Base-by-base conservation (phyloP, 805 yeast species). In the Starmerella khaoyaiensis region DNA sequence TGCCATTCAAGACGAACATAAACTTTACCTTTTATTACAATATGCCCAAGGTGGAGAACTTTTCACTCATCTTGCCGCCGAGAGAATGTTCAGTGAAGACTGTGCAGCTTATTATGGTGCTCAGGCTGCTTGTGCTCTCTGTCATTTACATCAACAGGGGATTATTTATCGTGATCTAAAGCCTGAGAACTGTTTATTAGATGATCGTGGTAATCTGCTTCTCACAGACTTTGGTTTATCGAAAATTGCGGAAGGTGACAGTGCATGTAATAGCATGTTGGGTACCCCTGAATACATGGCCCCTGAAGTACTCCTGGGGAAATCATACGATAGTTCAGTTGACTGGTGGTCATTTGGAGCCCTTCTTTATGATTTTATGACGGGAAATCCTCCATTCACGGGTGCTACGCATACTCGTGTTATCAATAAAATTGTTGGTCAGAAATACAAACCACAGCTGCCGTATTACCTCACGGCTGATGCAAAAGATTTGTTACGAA, bases 271-370 rank as follows among this genome's bases (percentile, higher is more conserved):
- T 25, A 70, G 80, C 10, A 58, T 79, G 46, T 71, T 75, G 35
- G 90, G 90, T 1, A 79, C 90, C 0, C 81, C 84, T 0, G 83
- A 79, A 52, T 79, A 79, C 50, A 79, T 83, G 75, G 94, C 94
- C 0, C 95, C 95, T 2, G 95, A 83, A 55, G 77, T 84, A 22
- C 62, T 83, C 20, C 71, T 69, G 40, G 94, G 93, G 17, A 69
- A 75, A 48, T 71, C 74, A 14, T 84, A 83, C 56, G 83, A 78
- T 49, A 76, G 72, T 37, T 67, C 74, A 22, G 90, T 84, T 33
- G 95, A 83, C 56, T 82, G 93, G 80, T 83, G 94, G 83, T 81
- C 94, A 0, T 60, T 84, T 23, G 95, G 94, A 0, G 79, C 93
- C 32, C 76, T 83, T 5, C 61, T 76, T 33, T 79, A 62, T 50